A percentile compares a stretch with the other conserved stretches of the same genome.
Conservation (phyloP, 1,139 yeast genomes). For the Taiozyma sp. region DNA sequence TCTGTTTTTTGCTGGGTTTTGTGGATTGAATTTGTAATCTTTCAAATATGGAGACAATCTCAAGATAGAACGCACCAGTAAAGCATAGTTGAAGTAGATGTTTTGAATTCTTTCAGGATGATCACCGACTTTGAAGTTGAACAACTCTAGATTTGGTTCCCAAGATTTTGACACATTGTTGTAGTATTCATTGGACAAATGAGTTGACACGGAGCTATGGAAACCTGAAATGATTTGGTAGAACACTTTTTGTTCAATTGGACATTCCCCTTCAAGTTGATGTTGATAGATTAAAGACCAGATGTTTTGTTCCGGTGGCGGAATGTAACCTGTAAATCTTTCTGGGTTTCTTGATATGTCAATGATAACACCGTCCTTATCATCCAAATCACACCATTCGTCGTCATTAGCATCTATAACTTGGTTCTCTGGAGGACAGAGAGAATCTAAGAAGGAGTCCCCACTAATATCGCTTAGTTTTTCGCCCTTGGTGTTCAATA, state of each 20-base stretch:
- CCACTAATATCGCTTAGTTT: slow-evolving; percentile 59
- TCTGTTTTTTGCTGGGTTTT: slow-evolving; percentile 42
- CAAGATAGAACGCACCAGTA: slow-evolving; percentile 76
- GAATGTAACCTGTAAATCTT: slow-evolving; percentile 94
- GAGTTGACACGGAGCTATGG: slow-evolving; percentile 96
- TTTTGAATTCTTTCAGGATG: slow-evolving; percentile 87
- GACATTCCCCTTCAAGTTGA: slow-evolving; percentile 52
- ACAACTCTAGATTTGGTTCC: slow-evolving; percentile 77
- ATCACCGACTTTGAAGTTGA: slow-evolving; percentile 86
- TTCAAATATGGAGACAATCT: slow-evolving; percentile 50
- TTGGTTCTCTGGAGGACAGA: slow-evolving; percentile 19
- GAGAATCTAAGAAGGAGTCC: slow-evolving; percentile 36
- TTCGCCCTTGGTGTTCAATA: slow-evolving; percentile 66
- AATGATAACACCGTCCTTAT: slow-evolving; percentile 66
- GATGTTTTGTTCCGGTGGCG: slow-evolving; percentile 84
- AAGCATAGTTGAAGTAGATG: slow-evolving; percentile 87
- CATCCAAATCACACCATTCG: slow-evolving; percentile 45
- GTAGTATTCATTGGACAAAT: slow-evolving; percentile 80
- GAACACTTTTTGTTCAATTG: slow-evolving; percentile 78
- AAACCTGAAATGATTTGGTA: slow-evolving; percentile 86
- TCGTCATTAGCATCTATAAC: slow-evolving; percentile 26
- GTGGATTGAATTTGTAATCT: slow-evolving; percentile 44
- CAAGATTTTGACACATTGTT: slow-evolving; percentile 72
- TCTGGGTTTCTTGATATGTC: slow-evolving; percentile 89
- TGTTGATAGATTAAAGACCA: slow-evolving; percentile 94